Evolutionary conservation across 2,329 filamentous ascomycete genomes (phyloP).

Genomic region (Colletotrichum falcatum): DNA sequence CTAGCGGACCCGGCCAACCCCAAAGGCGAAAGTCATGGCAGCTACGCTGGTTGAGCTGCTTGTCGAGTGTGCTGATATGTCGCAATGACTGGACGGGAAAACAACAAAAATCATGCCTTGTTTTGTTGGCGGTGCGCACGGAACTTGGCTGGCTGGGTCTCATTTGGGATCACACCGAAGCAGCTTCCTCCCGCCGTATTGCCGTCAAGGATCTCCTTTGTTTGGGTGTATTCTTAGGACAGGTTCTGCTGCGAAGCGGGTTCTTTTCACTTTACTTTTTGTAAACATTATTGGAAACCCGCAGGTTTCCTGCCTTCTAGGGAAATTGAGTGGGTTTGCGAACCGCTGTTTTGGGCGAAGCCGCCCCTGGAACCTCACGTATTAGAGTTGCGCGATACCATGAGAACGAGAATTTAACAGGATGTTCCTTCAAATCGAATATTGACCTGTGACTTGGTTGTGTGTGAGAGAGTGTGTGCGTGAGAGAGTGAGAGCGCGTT

Average conservation of each 20-base stretch:
- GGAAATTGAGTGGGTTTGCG: not conserved
- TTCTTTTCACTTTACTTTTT: not conserved
- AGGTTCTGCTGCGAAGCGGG: not conserved
- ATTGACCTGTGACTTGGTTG: not conserved
- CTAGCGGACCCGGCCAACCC: not conserved
- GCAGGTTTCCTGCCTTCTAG: not conserved
- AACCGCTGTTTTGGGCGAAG: not conserved
- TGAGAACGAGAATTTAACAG: conserved; percentile 5
- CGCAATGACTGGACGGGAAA: not conserved
- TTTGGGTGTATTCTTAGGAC: not conserved
- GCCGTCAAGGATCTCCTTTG: not conserved
- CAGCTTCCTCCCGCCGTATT: conserved; percentile 4
- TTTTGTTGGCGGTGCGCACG: conserved; percentile 9
- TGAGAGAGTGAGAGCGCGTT: not conserved
- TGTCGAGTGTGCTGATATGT: conserved; percentile 11
- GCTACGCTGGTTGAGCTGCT: conserved; percentile 35
- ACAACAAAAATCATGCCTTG: not conserved
- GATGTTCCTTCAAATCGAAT: not conserved
- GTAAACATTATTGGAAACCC: conserved; percentile 5
- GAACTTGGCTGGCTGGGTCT: conserved; percentile 18
- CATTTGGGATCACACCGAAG: conserved; percentile 3
- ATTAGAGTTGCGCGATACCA: conserved; percentile 26
- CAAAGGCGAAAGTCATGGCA: conserved; percentile 14
- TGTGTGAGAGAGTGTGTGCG: not conserved
- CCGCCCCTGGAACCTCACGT: not conserved